phyloP scores from a whole-genome alignment of 2,329 filamentous ascomycete genomes.

The Niveomyces coronatus region DNA sequence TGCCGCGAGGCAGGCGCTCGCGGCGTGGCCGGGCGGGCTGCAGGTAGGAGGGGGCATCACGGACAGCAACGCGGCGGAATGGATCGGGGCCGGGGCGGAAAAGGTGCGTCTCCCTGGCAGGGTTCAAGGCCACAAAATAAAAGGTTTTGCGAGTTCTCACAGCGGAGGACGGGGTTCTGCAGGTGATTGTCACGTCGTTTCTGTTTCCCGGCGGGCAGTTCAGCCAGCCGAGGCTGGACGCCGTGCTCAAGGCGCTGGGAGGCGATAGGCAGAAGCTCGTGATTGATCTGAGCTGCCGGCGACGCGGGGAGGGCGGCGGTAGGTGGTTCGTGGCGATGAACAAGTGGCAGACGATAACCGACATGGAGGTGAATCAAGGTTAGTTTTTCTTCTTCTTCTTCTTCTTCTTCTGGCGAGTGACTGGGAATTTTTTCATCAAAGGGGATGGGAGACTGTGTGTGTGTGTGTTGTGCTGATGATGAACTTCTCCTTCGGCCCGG shows the following conservation, averaged over 20 bases:
- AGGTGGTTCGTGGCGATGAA: slow-evolving; percentile 98
- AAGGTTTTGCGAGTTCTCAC: not conserved
- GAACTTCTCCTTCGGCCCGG: too few relatives aligned
- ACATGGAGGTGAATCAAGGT: slow-evolving; percentile 90
- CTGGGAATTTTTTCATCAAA: too few relatives aligned
- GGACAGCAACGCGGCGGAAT: slow-evolving; percentile 70
- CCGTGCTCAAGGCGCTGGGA: slow-evolving; percentile 61
- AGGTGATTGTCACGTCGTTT: slow-evolving; percentile 96
- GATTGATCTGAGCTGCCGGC: slow-evolving; percentile 86
- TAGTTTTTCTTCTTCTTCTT: slow-evolving; percentile 14
- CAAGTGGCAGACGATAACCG: slow-evolving; percentile 96
- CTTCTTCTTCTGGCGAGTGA: too few relatives aligned
- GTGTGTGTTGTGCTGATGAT: too few relatives aligned
- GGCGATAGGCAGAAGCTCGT: slow-evolving; percentile 74
- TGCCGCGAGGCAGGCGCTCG: slow-evolving; percentile 67
- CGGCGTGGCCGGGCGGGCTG: slow-evolving; percentile 66
- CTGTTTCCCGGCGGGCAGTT: slow-evolving; percentile 81
- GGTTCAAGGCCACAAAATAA: not conserved
- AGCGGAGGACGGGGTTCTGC: slow-evolving; percentile 23
- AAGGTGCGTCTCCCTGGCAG: slow-evolving; percentile 57
- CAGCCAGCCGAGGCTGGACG: slow-evolving; percentile 63
- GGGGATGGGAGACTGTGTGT: too few relatives aligned
- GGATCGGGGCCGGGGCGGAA: slow-evolving; percentile 81
- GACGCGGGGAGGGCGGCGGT: slow-evolving; percentile 53
- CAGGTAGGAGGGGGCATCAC: slow-evolving; percentile 94